Evolutionary conservation across 306 rosid genomes (phyloP).

Genomic region (Aeschynomene evenia): DNA sequence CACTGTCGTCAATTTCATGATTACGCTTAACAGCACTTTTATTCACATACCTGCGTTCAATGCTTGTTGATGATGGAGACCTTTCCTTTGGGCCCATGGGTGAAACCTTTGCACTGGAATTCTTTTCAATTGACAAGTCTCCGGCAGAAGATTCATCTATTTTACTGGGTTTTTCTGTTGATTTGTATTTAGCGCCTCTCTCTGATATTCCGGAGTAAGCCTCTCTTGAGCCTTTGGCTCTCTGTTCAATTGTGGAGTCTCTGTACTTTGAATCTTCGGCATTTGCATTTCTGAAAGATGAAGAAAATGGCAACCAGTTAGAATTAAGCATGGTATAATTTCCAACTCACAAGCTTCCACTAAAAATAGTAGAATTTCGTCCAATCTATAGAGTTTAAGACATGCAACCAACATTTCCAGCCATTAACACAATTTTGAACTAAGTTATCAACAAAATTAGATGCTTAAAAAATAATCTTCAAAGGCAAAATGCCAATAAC

Average conservation of each 20-base stretch:
- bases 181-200: constrained; percentile 66
- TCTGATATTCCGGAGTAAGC: constrained; percentile 61
- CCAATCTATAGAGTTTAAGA: constrained; percentile 19
- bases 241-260: constrained; percentile 57
- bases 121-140: constrained; percentile 70
- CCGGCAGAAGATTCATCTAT: constrained; percentile 56
- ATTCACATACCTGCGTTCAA: constrained; percentile 65
- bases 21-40: constrained; percentile 58
- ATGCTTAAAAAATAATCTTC: not conserved
- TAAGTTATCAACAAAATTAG: not conserved
- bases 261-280: constrained; percentile 65
- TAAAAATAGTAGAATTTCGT: not conserved
- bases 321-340: constrained; percentile 1
- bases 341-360: constrained; percentile 11
- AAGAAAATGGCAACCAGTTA: constrained; percentile 27
- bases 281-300: constrained; percentile 56
- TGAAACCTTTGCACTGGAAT: constrained; percentile 80
- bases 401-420: not conserved
- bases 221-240: constrained; percentile 64
- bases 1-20: constrained; percentile 73
- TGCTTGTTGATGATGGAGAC: constrained; percentile 80
- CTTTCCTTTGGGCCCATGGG: constrained; percentile 67
- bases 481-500: not conserved
- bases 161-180: constrained; percentile 62
- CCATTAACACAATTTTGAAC: not conserved